These are phyloP conservation scores for Pseudogymnoascus sp. DNA, from an alignment of 2,329 filamentous ascomycete genomes.

Conservation along the genomic window DNA sequence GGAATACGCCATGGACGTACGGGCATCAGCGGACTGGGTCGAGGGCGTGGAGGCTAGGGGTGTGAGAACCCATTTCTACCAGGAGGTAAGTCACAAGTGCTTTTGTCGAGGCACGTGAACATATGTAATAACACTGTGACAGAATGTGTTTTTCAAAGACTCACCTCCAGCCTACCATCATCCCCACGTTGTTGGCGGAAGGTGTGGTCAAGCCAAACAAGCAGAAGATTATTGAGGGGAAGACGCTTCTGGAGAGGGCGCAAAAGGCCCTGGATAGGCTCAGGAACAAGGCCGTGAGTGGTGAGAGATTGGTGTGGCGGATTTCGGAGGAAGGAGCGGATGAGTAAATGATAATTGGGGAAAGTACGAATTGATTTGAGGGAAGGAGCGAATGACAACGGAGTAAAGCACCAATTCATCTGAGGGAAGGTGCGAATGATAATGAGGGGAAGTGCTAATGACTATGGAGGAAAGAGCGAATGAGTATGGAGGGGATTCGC, in stretches of 20 bases:
- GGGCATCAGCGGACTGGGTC: slow-evolving; percentile 40
- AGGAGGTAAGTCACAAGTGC: slow-evolving; percentile 33
- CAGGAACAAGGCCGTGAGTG: slow-evolving; percentile 38
- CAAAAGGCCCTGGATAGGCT: slow-evolving; percentile 38
- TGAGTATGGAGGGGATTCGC: neutral
- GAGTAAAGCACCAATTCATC: neutral
- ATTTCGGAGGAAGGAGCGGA: slow-evolving; percentile 13
- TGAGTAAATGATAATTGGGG: neutral
- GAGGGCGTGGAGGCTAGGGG: slow-evolving; percentile 47
- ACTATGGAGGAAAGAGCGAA: neutral
- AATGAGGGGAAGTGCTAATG: too few species aligned
- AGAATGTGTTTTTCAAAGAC: slow-evolving; percentile 51
- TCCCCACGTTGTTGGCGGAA: slow-evolving; percentile 28
- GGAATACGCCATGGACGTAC: slow-evolving; percentile 48
- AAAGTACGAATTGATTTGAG: neutral
- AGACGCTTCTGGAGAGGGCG: slow-evolving; percentile 28
- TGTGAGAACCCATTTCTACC: slow-evolving; percentile 50
- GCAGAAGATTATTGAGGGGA: slow-evolving; percentile 35
- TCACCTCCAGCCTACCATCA: slow-evolving; percentile 22
- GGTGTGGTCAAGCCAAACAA: slow-evolving; percentile 37
- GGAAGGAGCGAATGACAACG: neutral
- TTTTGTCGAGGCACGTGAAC: too few species aligned
- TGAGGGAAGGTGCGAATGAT: too few species aligned
- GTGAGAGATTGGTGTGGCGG: slow-evolving; percentile 36
- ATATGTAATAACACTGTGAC: neutral